Base-by-base conservation (phyloP, 306 rosid species). In the Dryas drummondii region DNA sequence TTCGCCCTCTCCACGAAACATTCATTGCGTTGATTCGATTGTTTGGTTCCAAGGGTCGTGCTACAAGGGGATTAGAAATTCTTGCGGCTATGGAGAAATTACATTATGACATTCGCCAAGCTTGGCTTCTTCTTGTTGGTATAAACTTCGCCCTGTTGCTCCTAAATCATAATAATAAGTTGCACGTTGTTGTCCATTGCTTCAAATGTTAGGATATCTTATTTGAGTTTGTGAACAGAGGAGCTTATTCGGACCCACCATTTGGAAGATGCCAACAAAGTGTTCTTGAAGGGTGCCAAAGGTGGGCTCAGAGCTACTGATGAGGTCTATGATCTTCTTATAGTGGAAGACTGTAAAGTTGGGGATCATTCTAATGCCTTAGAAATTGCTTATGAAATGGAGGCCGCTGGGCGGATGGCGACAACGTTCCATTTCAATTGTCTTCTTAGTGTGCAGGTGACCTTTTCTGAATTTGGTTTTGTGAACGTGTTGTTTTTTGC, bases 321-420 rank as follows among this genome's bases (percentile, higher is more conserved):
- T 85, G 88, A 88, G 82, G 68, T 90, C 78, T 93, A 93, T 81
- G 98, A 93, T 82, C 88, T 86, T 51, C 59, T 93, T 66, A 93
- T 93, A 13, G 87, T 74, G 68, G 92, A 93, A 79, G 96, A 90
- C 19, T 93, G 98, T 80, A 90, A 88, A 79, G 91, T 11, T 0
- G 98, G 96, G 71, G 98, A 93, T 74, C 98, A 93, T 81, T 87
- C 96, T 57, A 93, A 93, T 87, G 98, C 98, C 13, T 81, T 93
- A 49, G 98, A 93, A 9, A 86, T 90, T 78, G 75, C 94, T 8
- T 88, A 94, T 53, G 97, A 94, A 82, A 94, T 94, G 98, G 98
- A 94, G 83, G 93, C 96, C 4, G 96, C 97, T 17, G 98, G 98
- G 62, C 82, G 97, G 79, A 94, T 91, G 96, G 98, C 98, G 52